A percentile compares a stretch with the other conserved stretches of the same genome.
Evolutionary conservation across 257 asterid genomes (phyloP).

Genomic region (Solanum commersonii): DNA sequence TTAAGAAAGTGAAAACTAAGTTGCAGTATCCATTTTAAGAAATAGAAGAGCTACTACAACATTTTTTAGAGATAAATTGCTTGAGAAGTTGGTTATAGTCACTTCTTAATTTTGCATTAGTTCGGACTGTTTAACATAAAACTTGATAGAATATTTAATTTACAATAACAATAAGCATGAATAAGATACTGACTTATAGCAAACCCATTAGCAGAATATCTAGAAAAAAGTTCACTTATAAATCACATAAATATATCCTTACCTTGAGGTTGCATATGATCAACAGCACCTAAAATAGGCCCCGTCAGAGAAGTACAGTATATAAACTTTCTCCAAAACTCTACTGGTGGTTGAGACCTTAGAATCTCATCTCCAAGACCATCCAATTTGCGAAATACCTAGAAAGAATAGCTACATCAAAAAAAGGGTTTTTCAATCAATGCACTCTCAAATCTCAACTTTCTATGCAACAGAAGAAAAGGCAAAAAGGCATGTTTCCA

Average conservation of each 20-base stretch:
- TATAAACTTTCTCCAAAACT: conserved; percentile 88
- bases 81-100: not conserved
- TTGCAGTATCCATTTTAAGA: not conserved
- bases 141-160: not conserved
- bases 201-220: not conserved
- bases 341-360: conserved; percentile 78
- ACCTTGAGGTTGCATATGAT: conserved; percentile 95
- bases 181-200: not conserved
- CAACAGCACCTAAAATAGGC: conserved; percentile 72
- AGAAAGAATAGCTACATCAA: conserved; percentile 28
- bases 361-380: conserved; percentile 77
- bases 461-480: not conserved
- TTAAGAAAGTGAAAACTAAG: not conserved
- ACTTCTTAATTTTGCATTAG: not conserved
- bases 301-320: conserved; percentile 89
- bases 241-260: not conserved
- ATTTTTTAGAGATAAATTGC: not conserved
- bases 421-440: conserved; percentile 11
- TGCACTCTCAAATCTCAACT: not conserved
- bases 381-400: conserved; percentile 77
- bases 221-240: not conserved
- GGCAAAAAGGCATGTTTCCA: not conserved
- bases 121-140: not conserved
- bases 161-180: not conserved
- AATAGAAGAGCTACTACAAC: not conserved